Evolutionary conservation across 352 stramenopile species (phyloP).

Genomic region (Discostella stelligera): DNA sequence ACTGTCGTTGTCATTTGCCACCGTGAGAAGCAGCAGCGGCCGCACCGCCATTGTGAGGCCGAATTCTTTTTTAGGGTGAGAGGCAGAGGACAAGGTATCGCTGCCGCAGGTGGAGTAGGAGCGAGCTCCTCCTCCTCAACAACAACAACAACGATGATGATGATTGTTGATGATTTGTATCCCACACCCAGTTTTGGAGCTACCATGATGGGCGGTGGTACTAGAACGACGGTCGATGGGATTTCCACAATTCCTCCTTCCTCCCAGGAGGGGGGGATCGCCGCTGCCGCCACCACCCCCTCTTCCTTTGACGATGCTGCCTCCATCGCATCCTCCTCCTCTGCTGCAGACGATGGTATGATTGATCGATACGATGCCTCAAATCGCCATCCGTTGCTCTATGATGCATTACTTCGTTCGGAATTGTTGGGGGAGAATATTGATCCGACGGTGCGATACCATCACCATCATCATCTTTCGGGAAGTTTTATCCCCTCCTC

Average conservation of each 20-base stretch:
- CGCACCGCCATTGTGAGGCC: not conserved
- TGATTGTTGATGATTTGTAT: not conserved
- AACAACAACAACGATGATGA: not conserved
- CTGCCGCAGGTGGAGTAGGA: not conserved
- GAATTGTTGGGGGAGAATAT: constrained; percentile 80
- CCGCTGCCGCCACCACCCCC: constrained; percentile 1
- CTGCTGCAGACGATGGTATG: constrained; percentile 5
- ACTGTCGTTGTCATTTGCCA: not conserved
- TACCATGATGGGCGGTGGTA: constrained; percentile 28
- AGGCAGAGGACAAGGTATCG: too few species aligned
- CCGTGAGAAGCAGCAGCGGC: not conserved
- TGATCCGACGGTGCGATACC: constrained; percentile 34
- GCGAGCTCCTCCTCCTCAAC: not conserved
- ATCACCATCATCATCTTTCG: not conserved
- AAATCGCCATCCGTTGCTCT: constrained; percentile 52
- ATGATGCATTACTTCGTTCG: constrained; percentile 68
- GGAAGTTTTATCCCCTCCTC: not conserved
- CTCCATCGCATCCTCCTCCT: constrained; percentile 1
- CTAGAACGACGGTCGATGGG: not conserved
- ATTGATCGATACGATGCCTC: constrained; percentile 27
- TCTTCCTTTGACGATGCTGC: constrained; percentile 15
- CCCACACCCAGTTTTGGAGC: constrained; percentile 24
- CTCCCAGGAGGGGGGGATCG: not conserved
- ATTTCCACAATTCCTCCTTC: not conserved
- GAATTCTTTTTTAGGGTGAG: not conserved